phyloP scores from a whole-genome alignment of 371 early-diverging fungal species.

The Apophysomyces elegans region DNA sequence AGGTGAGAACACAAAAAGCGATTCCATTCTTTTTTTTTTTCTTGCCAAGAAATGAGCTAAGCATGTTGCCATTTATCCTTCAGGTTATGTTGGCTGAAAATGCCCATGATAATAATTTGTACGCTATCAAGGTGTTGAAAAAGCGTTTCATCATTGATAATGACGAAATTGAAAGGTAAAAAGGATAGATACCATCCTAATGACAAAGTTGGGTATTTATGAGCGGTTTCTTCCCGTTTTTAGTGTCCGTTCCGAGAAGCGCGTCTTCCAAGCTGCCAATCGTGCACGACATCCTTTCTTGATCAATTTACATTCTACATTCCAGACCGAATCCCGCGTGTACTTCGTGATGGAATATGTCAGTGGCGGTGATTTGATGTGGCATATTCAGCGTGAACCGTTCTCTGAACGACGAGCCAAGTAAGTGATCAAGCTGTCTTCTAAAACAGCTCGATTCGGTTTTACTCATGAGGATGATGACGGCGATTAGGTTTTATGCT shows the following conservation, averaged over 20 bases:
- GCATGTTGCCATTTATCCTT: no score
- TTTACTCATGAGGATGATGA: background rate
- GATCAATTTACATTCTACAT: constrained; percentile 93
- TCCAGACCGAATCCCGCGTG: constrained; percentile 93
- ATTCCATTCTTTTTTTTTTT: background rate
- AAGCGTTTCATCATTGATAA: constrained; percentile 94
- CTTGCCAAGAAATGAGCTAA: background rate
- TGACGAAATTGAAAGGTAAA: constrained; percentile 87
- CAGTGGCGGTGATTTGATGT: constrained; percentile 99
- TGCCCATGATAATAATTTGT: constrained; percentile 76
- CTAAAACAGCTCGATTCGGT: background rate
- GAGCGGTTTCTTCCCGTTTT: background rate
- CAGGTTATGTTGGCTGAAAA: constrained; percentile 97
- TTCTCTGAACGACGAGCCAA: constrained; percentile 89
- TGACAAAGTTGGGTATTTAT: constrained; percentile 86
- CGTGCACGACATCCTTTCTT: constrained; percentile 96
- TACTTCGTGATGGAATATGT: constrained; percentile 99
- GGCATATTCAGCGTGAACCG: constrained; percentile 90
- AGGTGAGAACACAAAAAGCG: constrained; percentile 53
- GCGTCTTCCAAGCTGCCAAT: constrained; percentile 91
- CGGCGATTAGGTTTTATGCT: constrained; percentile 81
- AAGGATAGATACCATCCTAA: constrained; percentile 29
- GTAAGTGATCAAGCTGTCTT: constrained; percentile 26
- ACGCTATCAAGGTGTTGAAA: constrained; percentile 98
- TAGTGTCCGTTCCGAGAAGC: constrained; percentile 91